Conservation (phyloP, 768 basidiomycete genomes). For the Boletus pseudopeckii region DNA sequence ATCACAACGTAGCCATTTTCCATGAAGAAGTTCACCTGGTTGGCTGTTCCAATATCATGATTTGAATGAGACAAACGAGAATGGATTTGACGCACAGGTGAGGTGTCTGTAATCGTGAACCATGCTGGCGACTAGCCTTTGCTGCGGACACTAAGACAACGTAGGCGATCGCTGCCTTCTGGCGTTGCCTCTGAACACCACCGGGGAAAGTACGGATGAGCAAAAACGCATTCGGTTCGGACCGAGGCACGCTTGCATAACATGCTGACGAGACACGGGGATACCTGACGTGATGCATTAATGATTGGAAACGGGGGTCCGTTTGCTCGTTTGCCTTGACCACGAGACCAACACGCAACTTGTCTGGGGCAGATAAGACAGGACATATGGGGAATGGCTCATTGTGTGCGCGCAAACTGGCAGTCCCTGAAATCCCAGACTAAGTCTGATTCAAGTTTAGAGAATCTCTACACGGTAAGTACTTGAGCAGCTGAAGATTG, state of each 20-base stretch:
- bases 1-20: conserved; percentile 55
- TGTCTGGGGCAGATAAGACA: neutral
- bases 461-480: neutral
- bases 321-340: neutral
- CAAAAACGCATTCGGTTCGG: neutral
- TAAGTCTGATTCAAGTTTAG: neutral
- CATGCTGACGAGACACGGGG: neutral
- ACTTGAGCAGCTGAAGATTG: neutral
- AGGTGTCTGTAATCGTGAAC: neutral
- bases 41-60: neutral
- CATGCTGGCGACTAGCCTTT: neutral
- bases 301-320: neutral
- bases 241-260: neutral
- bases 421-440: neutral
- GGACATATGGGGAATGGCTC: neutral
- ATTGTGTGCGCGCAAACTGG: neutral
- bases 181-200: neutral
- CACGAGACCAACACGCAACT: neutral
- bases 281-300: neutral
- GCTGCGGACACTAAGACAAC: neutral
- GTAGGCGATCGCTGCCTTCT: neutral
- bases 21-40: conserved; percentile 55
- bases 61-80: neutral
- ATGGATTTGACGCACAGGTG: neutral
- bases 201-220: neutral